A percentile compares a stretch with the other conserved stretches of the same genome.
Conservation (phyloP, 2,329 filamentous ascomycete species). For the Neonectria coccinea region DNA sequence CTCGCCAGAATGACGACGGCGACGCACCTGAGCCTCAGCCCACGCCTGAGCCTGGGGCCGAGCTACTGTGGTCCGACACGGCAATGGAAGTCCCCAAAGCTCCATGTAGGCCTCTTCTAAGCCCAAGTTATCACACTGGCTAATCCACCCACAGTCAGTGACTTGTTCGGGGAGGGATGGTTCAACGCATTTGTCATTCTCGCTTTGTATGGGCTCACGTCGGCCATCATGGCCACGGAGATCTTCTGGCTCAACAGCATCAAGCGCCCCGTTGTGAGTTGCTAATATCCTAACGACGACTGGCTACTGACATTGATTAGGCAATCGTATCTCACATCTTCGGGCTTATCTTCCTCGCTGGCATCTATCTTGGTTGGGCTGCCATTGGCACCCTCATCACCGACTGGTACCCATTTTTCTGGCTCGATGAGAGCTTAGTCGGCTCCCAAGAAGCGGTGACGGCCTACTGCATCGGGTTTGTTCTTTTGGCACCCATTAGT, state of each 20-base stretch:
- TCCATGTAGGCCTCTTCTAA: slow-evolving; percentile 39
- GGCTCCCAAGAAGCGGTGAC: slow-evolving; percentile 58
- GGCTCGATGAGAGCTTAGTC: slow-evolving; percentile 60
- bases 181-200: slow-evolving; percentile 60
- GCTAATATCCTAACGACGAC: fast-evolving
- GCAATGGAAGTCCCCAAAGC: slow-evolving; percentile 25
- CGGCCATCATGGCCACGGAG: slow-evolving; percentile 59
- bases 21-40: slow-evolving; percentile 22
- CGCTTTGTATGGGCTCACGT: slow-evolving; percentile 59
- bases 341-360: slow-evolving; percentile 55
- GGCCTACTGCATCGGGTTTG: slow-evolving; percentile 58
- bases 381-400: slow-evolving; percentile 60
- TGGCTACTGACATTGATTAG: slow-evolving; percentile 48
- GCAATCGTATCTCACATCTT: slow-evolving; percentile 58
- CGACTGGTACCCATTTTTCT: slow-evolving; percentile 62
- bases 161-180: slow-evolving; percentile 61
- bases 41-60: slow-evolving; percentile 22
- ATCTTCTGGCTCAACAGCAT: slow-evolving; percentile 65
- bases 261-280: slow-evolving; percentile 61
- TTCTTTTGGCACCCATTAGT: slow-evolving; percentile 59
- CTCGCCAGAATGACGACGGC: slow-evolving; percentile 46
- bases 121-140: slow-evolving; percentile 12
- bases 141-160: slow-evolving; percentile 55
- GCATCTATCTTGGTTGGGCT: slow-evolving; percentile 63
- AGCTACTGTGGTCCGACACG: slow-evolving; percentile 27